Evolutionary conservation across 345 rosid genomes (phyloP).

Genomic region (Melaleuca alternifolia): DNA sequence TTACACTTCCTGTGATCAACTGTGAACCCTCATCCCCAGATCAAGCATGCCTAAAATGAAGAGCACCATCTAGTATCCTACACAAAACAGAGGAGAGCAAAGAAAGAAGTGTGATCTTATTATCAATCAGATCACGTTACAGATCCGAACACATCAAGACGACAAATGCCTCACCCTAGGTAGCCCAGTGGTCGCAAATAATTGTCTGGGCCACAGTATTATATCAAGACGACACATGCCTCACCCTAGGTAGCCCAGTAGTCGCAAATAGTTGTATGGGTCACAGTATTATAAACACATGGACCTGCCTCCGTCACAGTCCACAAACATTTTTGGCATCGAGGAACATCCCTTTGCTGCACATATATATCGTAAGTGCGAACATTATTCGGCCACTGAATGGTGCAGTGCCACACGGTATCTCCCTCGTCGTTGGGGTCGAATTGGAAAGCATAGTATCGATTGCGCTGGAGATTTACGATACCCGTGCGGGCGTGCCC

Average conservation of each 20-base stretch:
- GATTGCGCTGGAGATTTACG: not conserved
- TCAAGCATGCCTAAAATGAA: not conserved
- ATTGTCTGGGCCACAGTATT: accelerated
- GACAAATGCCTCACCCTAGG: not conserved
- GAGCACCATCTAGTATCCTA: not conserved
- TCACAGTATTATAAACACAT: not conserved
- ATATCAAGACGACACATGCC: not conserved
- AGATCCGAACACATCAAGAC: not conserved
- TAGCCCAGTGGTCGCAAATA: not conserved
- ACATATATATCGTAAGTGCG: not conserved
- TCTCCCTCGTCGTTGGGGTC: accelerated
- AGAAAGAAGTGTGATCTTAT: not conserved
- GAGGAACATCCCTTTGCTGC: accelerated
- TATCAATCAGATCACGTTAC: not conserved
- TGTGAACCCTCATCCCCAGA: not conserved
- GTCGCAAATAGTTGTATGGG: not conserved
- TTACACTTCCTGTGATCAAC: not conserved
- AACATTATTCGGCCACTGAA: not conserved
- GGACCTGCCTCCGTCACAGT: accelerated
- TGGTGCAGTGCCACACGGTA: not conserved
- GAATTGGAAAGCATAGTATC: not conserved
- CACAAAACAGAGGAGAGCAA: not conserved
- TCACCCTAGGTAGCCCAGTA: not conserved
- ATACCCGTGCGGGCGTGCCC: accelerated
- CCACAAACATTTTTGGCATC: not conserved